Conservation (phyloP, 805 yeast species). For the Kluyveromyces lactis region DNA sequence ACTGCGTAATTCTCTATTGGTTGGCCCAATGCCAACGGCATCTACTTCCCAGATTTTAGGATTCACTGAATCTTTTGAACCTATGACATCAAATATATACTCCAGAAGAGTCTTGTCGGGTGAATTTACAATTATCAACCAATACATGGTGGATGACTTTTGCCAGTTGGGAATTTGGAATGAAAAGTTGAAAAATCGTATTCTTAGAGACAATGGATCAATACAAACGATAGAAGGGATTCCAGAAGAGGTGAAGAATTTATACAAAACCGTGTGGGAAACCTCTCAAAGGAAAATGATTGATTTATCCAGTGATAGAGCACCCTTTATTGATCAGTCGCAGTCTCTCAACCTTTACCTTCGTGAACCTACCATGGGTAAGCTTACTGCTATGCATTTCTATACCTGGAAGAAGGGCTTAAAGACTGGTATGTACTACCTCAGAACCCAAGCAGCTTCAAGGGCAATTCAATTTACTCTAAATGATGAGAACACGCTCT, state of each 20-base stretch:
- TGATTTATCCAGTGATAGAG: constrained; percentile 77
- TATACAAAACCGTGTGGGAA: constrained; percentile 97
- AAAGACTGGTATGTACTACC: constrained; percentile 94
- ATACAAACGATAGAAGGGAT: constrained; percentile 63
- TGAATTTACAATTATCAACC: constrained; percentile 85
- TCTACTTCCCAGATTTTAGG: constrained; percentile 94
- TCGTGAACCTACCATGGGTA: constrained; percentile 86
- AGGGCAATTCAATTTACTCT: constrained; percentile 89
- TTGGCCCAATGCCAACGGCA: constrained; percentile 97
- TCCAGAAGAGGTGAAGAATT: constrained; percentile 60
- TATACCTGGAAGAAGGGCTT: constrained; percentile 96
- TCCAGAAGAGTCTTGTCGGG: constrained; percentile 86
- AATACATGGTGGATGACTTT: constrained; percentile 71
- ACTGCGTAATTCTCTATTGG: constrained; percentile 73
- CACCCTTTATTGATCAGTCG: constrained; percentile 83
- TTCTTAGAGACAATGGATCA: constrained; percentile 73
- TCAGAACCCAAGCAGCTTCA: constrained; percentile 94
- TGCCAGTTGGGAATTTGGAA: constrained; percentile 77
- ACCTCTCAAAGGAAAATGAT: constrained; percentile 74
- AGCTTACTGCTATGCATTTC: constrained; percentile 92
- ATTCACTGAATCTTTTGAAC: constrained; percentile 90
- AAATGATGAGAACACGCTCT: constrained; percentile 43
- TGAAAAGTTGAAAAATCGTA: constrained; percentile 63
- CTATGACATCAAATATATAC: constrained; percentile 84
- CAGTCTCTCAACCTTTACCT: constrained; percentile 85